Percentiles rank a stretch among this genome's conserved stretches.
phyloP scores from a whole-genome alignment of 2,329 filamentous ascomycete genomes.

The Ilyonectria mors-panacis region DNA sequence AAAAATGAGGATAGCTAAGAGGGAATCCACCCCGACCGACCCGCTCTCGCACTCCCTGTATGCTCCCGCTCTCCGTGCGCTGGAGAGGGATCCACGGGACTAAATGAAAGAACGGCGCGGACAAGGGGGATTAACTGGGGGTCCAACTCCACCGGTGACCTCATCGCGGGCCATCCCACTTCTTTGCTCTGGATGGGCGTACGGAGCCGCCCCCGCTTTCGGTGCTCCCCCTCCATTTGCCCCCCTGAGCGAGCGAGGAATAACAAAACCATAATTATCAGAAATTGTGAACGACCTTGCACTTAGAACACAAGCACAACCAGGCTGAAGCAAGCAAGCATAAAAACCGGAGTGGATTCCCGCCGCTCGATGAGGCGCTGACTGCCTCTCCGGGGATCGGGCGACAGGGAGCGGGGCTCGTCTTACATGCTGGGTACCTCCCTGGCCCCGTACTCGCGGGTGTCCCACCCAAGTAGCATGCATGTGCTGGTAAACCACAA shows the following conservation, averaged over 20 bases:
- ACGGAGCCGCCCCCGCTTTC: background rate
- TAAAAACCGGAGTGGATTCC: background rate
- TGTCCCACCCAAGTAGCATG: no score
- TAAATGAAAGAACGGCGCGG: background rate
- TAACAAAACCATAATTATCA: background rate
- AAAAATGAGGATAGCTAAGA: background rate
- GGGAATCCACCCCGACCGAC: background rate
- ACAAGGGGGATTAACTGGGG: background rate
- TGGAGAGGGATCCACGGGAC: background rate
- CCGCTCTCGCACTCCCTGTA: no score
- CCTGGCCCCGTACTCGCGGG: background rate
- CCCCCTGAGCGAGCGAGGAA: background rate
- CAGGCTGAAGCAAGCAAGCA: background rate
- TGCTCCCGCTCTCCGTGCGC: no score
- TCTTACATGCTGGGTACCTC: conserved; percentile 1
- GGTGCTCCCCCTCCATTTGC: background rate
- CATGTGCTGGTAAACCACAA: conserved; percentile 15
- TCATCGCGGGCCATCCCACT: conserved; percentile 1
- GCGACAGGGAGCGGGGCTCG: background rate
- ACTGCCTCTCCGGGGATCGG: conserved; percentile 25
- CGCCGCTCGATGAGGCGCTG: background rate
- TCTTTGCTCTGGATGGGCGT: background rate
- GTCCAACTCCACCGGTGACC: background rate
- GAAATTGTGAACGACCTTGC: no score
- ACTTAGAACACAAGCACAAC: background rate